Evolutionary conservation across 108 stramenopile species (phyloP).

Genomic region (Skeletonema marinoi): DNA sequence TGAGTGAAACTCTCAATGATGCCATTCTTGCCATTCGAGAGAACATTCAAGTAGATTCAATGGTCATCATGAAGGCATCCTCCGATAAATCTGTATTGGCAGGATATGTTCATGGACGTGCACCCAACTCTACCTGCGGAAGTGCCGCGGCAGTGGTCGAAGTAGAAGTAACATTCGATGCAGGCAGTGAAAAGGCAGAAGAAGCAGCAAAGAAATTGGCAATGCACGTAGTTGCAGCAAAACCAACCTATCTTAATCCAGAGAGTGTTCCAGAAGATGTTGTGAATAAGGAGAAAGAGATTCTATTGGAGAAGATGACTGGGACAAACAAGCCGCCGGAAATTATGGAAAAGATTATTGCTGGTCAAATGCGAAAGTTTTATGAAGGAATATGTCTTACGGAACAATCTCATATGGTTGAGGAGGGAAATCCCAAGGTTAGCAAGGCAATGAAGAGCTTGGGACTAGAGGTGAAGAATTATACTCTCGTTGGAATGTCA

Average conservation of each 20-base stretch:
- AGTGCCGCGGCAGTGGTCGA: conserved; percentile 71
- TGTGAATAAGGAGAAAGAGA: conserved; percentile 68
- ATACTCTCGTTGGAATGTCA: conserved; percentile 16
- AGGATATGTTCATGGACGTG: conserved; percentile 79
- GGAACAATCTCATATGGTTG: conserved; percentile 81
- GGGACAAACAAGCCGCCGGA: conserved; percentile 69
- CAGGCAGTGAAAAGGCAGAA: conserved; percentile 23
- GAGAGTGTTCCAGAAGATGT: conserved; percentile 64
- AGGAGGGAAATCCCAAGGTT: conserved; percentile 77
- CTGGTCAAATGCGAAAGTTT: conserved; percentile 76
- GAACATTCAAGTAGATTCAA: conserved; percentile 61
- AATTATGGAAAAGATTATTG: conserved; percentile 80
- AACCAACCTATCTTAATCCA: conserved; percentile 71
- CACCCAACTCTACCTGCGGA: conserved; percentile 53
- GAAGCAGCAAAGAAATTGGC: conserved; percentile 85
- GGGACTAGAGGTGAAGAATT: conserved; percentile 36
- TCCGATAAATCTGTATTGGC: conserved; percentile 50
- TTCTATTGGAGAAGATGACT: conserved; percentile 66
- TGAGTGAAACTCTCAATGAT: conserved; percentile 62
- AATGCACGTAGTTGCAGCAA: conserved; percentile 95
- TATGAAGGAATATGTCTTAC: conserved; percentile 70
- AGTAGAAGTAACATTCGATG: conserved; percentile 17
- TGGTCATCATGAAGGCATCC: conserved; percentile 48
- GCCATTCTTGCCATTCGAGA: conserved; percentile 84
- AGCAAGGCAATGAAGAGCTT: conserved; percentile 24